Conservation (phyloP, 768 basidiomycete species). For the Hericium rajendrae region DNA sequence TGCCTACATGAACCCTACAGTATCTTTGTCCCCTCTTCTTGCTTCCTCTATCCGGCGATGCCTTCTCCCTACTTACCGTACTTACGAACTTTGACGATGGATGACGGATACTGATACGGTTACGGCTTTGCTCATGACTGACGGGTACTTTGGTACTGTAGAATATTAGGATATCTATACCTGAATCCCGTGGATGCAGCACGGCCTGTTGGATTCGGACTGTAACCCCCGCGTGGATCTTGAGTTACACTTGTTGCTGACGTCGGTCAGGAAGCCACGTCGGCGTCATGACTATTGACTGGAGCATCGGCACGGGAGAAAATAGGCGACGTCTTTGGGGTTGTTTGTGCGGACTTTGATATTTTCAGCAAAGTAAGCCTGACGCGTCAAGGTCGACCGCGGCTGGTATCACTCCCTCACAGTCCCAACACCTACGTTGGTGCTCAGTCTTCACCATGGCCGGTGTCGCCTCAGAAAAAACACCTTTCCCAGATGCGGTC, state of each 20-base stretch:
- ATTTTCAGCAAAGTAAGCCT: neutral
- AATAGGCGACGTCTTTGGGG: neutral
- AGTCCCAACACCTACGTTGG: too few species aligned
- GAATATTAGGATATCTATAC: neutral
- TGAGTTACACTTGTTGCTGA: neutral
- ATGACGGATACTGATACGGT: constrained; percentile 10
- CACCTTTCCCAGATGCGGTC: neutral
- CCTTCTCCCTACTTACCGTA: neutral
- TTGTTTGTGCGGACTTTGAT: neutral
- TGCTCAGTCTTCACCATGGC: constrained; percentile 6
- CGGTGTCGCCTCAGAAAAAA: constrained; percentile 5
- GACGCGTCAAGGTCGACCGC: neutral
- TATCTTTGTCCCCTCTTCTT: neutral
- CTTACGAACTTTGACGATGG: constrained; percentile 13
- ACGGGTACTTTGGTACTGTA: constrained; percentile 4
- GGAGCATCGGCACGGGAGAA: neutral
- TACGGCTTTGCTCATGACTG: constrained; percentile 1
- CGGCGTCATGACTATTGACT: neutral
- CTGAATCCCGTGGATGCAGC: neutral
- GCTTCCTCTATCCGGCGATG: neutral
- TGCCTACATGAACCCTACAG: neutral
- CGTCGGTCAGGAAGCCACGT: neutral
- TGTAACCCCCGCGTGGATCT: neutral
- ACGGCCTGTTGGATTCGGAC: neutral
- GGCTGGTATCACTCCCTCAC: neutral